A percentile compares a stretch with the other conserved stretches of the same genome.
phyloP scores from a whole-genome alignment of 768 basidiomycete genomes.

The Mycena vitilis region DNA sequence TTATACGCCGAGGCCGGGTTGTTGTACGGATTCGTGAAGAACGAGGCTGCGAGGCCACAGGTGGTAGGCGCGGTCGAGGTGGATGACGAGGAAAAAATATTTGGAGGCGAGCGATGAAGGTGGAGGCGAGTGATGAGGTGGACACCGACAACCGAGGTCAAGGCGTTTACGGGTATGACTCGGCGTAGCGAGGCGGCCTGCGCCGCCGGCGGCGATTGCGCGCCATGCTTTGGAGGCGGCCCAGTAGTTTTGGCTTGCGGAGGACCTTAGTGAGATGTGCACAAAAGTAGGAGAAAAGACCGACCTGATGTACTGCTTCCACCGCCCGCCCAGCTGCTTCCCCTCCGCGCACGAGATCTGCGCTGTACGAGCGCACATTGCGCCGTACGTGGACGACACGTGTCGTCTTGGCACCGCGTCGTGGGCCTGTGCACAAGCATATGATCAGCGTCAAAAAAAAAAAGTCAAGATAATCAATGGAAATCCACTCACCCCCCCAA shows the following conservation, averaged over 20 bases:
- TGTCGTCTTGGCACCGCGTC: slow-evolving; percentile 14
- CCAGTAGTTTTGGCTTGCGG: background rate
- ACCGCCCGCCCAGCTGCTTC: background rate
- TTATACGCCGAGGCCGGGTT: no score
- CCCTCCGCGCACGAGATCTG: background rate
- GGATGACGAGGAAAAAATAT: slow-evolving; percentile 1
- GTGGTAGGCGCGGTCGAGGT: background rate
- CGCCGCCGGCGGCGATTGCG: slow-evolving; percentile 26
- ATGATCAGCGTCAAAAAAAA: no score
- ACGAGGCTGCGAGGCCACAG: slow-evolving; percentile 14
- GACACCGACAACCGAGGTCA: slow-evolving; percentile 31
- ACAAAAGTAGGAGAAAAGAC: background rate
- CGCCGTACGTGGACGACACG: slow-evolving; percentile 8
- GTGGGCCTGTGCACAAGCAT: background rate
- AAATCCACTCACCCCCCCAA: slow-evolving; percentile 3
- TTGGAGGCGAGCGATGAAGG: slow-evolving; percentile 19
- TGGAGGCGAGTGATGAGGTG: slow-evolving; percentile 34
- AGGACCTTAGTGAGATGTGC: no score
- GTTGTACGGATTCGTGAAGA: no score
- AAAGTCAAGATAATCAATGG: no score
- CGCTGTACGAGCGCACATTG: slow-evolving; percentile 1
- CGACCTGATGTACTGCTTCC: background rate
- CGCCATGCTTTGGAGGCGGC: background rate
- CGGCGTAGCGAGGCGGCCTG: slow-evolving; percentile 37
- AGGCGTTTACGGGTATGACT: slow-evolving; percentile 43